Conservation (phyloP, 257 asterid genomes). For the Perilla frutescens region DNA sequence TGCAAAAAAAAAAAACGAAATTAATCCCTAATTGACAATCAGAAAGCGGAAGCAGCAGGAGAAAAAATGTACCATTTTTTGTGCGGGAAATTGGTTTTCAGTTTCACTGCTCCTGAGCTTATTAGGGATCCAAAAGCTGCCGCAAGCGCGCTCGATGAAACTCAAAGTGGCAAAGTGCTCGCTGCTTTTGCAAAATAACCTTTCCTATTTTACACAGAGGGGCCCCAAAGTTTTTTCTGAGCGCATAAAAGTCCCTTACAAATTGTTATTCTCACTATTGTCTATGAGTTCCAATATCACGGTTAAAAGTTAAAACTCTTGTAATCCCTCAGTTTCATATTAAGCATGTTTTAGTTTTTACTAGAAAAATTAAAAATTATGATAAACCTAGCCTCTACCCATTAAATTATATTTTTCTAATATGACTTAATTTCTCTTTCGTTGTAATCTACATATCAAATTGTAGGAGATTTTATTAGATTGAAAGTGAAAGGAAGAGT, state of each 20-base stretch:
- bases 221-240: conserved; percentile 2
- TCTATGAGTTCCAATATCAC: no score
- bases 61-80: conserved; percentile 34
- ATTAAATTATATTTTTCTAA: no score
- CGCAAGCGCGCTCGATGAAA: conserved; percentile 14
- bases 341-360: no score
- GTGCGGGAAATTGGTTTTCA: conserved; percentile 16
- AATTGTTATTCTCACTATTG: background rate
- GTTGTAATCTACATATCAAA: no score
- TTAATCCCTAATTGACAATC: conserved; percentile 19
- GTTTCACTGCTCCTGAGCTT: conserved; percentile 24
- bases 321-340: no score
- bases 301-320: no score
- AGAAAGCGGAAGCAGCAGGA: conserved; percentile 15
- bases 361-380: no score
- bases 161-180: background rate
- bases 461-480: no score
- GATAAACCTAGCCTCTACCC: no score
- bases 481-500: no score
- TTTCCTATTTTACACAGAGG: conserved; percentile 31
- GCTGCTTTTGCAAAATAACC: conserved; percentile 21
- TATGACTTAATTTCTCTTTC: no score
- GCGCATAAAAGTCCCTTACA: background rate
- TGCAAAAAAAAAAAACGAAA: conserved; percentile 44
- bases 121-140: conserved; percentile 26